phyloP scores from a whole-genome alignment of 768 basidiomycete species.

The Suillus decipiens region DNA sequence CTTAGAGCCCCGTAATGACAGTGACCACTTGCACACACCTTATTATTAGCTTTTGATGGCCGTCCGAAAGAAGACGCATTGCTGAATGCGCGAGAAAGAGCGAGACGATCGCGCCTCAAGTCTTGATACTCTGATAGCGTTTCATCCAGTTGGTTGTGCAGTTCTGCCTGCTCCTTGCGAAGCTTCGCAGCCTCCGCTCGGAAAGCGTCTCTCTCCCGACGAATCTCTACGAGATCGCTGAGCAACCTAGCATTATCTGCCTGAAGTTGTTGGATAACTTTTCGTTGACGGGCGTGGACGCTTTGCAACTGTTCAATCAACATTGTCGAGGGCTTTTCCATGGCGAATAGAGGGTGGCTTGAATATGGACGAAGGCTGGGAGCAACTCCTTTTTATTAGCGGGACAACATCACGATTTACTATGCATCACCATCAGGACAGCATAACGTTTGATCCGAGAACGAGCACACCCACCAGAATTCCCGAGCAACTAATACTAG shows the following conservation, averaged over 20 bases:
- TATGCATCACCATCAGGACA: conserved; percentile 7
- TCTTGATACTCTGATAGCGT: conserved; percentile 20
- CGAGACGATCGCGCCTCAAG: conserved; percentile 24
- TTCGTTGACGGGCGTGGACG: conserved; percentile 26
- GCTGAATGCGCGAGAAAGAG: conserved; percentile 16
- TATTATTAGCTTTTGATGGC: conserved; percentile 7
- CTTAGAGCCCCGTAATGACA: neutral
- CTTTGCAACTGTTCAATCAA: conserved; percentile 29
- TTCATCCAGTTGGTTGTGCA: conserved; percentile 24
- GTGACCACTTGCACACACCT: conserved; percentile 13
- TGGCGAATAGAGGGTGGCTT: conserved; percentile 3
- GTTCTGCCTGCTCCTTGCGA: conserved; percentile 25
- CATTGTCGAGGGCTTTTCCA: conserved; percentile 17
- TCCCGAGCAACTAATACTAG: neutral
- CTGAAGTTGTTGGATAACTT: conserved; percentile 28
- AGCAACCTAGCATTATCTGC: conserved; percentile 26
- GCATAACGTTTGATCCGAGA: neutral
- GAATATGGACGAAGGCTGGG: neutral
- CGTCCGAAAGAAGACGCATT: neutral
- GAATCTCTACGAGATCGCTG: conserved; percentile 27
- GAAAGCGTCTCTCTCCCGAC: conserved; percentile 29
- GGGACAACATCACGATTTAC: neutral
- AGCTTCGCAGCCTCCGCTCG: conserved; percentile 22
- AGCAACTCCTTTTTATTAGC: neutral
- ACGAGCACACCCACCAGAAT: neutral